These are phyloP conservation scores for Barbatosphaeria neglecta DNA, from an alignment of 495 filamentous ascomycete genomes.

Conservation along the genomic window DNA sequence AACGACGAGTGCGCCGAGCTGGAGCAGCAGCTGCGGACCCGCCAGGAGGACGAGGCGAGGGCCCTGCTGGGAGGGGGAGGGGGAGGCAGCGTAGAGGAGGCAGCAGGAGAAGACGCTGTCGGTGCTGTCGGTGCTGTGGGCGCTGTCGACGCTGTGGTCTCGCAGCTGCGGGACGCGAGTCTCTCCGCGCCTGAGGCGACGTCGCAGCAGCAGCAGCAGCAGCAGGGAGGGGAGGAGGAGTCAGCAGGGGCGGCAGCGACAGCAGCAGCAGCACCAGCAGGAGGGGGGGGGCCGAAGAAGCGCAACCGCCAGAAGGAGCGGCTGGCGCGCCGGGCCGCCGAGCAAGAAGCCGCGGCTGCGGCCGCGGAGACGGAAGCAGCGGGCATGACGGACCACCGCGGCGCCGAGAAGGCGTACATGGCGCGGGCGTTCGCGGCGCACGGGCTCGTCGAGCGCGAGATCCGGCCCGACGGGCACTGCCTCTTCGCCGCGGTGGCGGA, in stretches of 20 bases:
- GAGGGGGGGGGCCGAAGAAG: conserved; percentile 43
- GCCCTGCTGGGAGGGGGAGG: conserved; percentile 32
- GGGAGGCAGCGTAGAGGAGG: conserved; percentile 7
- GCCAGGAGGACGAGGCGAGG: conserved; percentile 55
- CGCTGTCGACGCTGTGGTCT: conserved; percentile 4
- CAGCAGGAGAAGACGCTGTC: conserved; percentile 7
- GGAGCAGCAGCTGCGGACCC: conserved; percentile 55
- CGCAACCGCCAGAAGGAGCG: conserved; percentile 86
- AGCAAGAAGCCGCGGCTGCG: conserved; percentile 54
- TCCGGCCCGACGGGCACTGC: conserved; percentile 87
- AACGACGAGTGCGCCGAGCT: conserved; percentile 72
- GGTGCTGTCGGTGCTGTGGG: neutral
- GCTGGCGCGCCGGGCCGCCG: conserved; percentile 76
- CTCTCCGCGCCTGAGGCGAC: conserved; percentile 4
- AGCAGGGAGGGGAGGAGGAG: conserved; percentile 10
- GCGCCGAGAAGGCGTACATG: conserved; percentile 61
- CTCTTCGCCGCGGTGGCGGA: conserved; percentile 89
- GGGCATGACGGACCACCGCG: conserved; percentile 60
- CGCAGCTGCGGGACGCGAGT: conserved; percentile 10
- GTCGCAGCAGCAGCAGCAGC: conserved; percentile 12
- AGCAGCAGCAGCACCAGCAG: conserved; percentile 12
- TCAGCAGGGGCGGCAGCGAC: conserved; percentile 6
- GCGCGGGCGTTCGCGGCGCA: conserved; percentile 46
- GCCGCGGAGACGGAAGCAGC: conserved; percentile 66
- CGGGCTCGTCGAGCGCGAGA: conserved; percentile 60